Evolutionary conservation across 1,139 yeast genomes (phyloP), one percentile per base, ranked within the genome.

Genomic region (Debaryomycetaceae sp.): DNA sequence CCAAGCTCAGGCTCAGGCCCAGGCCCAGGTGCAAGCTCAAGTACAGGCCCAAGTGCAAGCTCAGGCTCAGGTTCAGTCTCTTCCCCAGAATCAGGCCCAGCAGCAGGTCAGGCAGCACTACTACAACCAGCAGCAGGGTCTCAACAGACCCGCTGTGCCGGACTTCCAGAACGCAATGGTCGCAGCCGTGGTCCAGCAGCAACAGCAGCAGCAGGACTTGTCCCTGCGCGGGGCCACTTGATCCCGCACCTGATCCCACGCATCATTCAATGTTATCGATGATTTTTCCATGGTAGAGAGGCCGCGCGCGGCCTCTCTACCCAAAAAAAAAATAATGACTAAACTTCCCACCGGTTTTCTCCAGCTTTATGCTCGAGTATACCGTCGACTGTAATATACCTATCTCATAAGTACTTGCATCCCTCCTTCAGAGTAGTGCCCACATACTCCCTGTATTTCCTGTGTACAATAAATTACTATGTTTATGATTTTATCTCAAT

Each of bases 21-120:
- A 44, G 33, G 45, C 39, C 5, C 46, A 61, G 46, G 59, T 60
- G 31, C 69, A 65, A 50, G 58, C 59, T 37, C 63, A 61, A 50
- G 41, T 41, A 19, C 46, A 39, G 34, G 42, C 43, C n/a, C 50
- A 37, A 22, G 41, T 24, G 15, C 38, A 38, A 11, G 39, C 39
- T 30, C 40, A 17, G 26, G 34, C 22, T 15, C 38, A 35, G 16
- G 30, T 18, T 19, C 35, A 32, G 26, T 19, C 28, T 8, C 22
- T 17, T 5, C 26, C 26, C 26, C 44, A 37, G 32, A 41, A 43
- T 8, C 48, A 44, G 19, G 40, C 41, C 13, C 47, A 43, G 17
- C 38, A 35, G 19, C 42, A 41, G 30, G 38, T 37, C n/a, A 33
- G 32, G 16, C 38, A 35, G 19, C 34, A 31, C 11, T 40, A 33